phyloP scores from a whole-genome alignment of 305 asterid genomes.

The Fraxinus angustifolia region DNA sequence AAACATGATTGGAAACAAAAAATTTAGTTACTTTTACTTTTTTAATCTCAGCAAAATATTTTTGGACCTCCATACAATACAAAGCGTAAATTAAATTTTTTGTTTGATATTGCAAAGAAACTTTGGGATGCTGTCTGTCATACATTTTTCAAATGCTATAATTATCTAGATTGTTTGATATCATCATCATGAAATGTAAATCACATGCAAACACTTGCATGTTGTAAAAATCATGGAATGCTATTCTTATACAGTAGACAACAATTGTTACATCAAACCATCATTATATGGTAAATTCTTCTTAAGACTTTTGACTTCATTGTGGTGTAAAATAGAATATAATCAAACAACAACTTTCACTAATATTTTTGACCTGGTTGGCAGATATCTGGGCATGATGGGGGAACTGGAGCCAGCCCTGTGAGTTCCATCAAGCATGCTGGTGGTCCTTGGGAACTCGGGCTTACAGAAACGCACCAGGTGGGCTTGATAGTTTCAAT shows the following conservation, averaged over 20 bases:
- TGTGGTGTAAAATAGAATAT: background rate
- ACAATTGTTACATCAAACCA: background rate
- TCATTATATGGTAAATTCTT: slow-evolving; percentile 1
- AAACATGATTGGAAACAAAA: background rate
- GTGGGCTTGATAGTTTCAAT: slow-evolving; percentile 33
- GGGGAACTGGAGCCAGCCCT: slow-evolving; percentile 99
- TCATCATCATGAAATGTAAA: background rate
- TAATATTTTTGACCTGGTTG: slow-evolving; percentile 15
- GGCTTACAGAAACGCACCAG: slow-evolving; percentile 97
- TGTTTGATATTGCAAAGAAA: background rate
- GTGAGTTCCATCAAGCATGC: slow-evolving; percentile 99
- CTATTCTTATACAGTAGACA: background rate
- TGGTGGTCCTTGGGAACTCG: slow-evolving; percentile 99
- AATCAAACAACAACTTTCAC: slow-evolving; percentile 4
- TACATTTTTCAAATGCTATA: background rate
- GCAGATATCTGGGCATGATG: slow-evolving; percentile 99
- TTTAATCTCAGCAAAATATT: background rate
- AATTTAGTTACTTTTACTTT: background rate
- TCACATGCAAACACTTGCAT: background rate
- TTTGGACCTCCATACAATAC: background rate
- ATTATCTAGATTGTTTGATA: background rate
- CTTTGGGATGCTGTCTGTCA: background rate
- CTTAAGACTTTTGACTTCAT: background rate
- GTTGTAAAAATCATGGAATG: background rate
- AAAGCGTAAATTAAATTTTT: background rate